These are phyloP conservation scores for Boletus sp. DNA, from an alignment of 768 basidiomycete genomes.

Conservation along the genomic window DNA sequence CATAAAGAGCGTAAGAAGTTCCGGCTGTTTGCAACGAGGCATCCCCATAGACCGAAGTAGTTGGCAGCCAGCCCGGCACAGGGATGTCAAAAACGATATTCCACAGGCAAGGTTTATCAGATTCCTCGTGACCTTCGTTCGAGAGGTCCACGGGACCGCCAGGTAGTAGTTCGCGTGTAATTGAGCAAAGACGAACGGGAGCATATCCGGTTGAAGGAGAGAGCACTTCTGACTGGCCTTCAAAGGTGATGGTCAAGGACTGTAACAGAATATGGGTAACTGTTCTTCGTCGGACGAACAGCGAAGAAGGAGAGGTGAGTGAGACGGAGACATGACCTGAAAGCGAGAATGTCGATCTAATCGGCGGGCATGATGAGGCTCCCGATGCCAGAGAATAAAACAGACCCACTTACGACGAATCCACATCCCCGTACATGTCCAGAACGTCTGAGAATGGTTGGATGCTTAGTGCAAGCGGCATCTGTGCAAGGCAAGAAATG, in stretches of 20 bases:
- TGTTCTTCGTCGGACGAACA: conserved; percentile 51
- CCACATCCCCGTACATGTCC: conserved; percentile 70
- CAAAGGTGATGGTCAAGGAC: conserved; percentile 75
- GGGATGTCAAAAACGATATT: conserved; percentile 77
- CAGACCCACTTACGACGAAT: conserved; percentile 51
- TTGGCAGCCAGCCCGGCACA: conserved; percentile 90
- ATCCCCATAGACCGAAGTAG: conserved; percentile 49
- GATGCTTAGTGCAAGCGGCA: conserved; percentile 69
- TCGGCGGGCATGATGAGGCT: conserved; percentile 6
- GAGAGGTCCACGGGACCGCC: conserved; percentile 56
- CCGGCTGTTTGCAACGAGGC: conserved; percentile 45
- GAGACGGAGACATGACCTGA: conserved; percentile 76
- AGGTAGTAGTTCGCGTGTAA: conserved; percentile 57
- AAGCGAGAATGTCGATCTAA: conserved; percentile 82
- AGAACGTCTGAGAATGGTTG: conserved; percentile 54
- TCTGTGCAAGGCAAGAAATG: conserved; percentile 33
- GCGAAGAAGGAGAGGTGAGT: conserved; percentile 52
- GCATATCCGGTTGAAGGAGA: conserved; percentile 66
- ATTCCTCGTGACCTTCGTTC: conserved; percentile 63
- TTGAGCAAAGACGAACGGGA: conserved; percentile 62
- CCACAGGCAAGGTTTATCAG: conserved; percentile 57
- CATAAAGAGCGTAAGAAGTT: conserved; percentile 64
- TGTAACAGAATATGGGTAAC: conserved; percentile 56
- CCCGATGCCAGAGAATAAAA: conserved; percentile 1
- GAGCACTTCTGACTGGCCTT: conserved; percentile 80